A percentile compares a stretch with the other conserved stretches of the same genome.
phyloP scores from a whole-genome alignment of 306 rosid genomes.

The Fagus crenata region DNA sequence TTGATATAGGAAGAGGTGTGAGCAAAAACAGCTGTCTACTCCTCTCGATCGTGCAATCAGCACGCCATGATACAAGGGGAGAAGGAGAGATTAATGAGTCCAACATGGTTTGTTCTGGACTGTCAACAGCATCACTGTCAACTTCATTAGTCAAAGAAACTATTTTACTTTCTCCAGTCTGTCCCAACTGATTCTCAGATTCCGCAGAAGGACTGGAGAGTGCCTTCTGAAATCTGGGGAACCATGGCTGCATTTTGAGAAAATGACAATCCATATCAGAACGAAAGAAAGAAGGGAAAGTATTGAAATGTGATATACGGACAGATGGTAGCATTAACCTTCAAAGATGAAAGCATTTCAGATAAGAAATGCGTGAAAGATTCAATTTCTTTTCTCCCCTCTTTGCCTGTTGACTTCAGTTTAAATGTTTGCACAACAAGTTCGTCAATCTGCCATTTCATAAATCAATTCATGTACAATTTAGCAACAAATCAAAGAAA shows the following conservation, averaged over 20 bases:
- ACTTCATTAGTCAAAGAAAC: constrained; percentile 23
- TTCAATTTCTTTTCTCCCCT: constrained; percentile 54
- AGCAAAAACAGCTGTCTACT: constrained; percentile 86
- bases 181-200: constrained; percentile 25
- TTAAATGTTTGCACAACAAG: constrained; percentile 66
- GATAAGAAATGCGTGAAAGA: constrained; percentile 63
- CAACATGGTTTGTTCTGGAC: constrained; percentile 44
- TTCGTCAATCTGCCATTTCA: constrained; percentile 69
- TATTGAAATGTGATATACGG: background rate
- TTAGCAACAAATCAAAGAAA: constrained; percentile 3
- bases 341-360: constrained; percentile 60
- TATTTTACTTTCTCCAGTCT: constrained; percentile 22
- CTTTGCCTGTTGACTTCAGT: constrained; percentile 38
- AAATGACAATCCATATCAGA: constrained; percentile 25
- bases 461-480: constrained; percentile 10
- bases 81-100: constrained; percentile 73
- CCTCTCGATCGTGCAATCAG: constrained; percentile 68
- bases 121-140: constrained; percentile 33
- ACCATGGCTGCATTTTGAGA: constrained; percentile 74
- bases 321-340: constrained; percentile 48
- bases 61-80: constrained; percentile 95
- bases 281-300: constrained; percentile 9
- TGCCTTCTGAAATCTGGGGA: constrained; percentile 57
- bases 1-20: constrained; percentile 88
- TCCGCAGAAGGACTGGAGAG: constrained; percentile 36